Evolutionary conservation across 352 stramenopile species (phyloP), one percentile per base, ranked within the genome.

Genomic region (Pythium sukuiense): DNA sequence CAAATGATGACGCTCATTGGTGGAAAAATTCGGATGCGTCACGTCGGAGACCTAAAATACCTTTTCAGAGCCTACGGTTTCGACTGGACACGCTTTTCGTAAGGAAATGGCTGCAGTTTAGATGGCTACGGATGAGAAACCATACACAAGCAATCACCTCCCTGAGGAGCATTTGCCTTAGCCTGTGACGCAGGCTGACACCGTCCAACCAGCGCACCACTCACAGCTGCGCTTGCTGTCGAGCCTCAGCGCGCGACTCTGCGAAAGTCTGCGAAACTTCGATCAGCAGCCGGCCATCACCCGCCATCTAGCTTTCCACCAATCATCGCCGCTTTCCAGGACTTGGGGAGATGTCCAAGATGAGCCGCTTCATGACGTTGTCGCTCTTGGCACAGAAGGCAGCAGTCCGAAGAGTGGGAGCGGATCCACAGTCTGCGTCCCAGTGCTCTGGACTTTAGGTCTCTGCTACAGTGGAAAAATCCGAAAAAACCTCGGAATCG

Each of bases 181-280:
- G 41, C 24, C 18, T 30, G 20, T 30, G 45, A 52, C 45, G 45
- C 45, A 52, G 45, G 8, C 45, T 43, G 37, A 5, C 45, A 48
- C 14, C 26, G 41, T 20, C 41, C 41, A 48, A 48, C 41, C 41
- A 48, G 18, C 14, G 20, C n/a, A 6, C 13, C 45, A 24, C 20
- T 24, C 3, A 6, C 45, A 52, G 20, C 45, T 52, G 45, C n/a
- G 24, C 9, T 20, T 52, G n/a, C 18, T 26, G 9, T 48, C 16
- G 20, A 14, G 14, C 41, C 6, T 48, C 41, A 48, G 41, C 41
- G 7, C 20, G 45, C 45, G 45, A 6, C 45, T 52, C 20, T 27
- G 20, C 45, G 18, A 52, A 52, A 52, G 18, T 52, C 45, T 52
- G 45, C 45, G 45, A 52, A 52, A 52, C 45, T 52, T 52, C 45